Evolutionary conservation across 2,329 filamentous ascomycete species (phyloP).

Genomic region (Neofusicoccum ribis): DNA sequence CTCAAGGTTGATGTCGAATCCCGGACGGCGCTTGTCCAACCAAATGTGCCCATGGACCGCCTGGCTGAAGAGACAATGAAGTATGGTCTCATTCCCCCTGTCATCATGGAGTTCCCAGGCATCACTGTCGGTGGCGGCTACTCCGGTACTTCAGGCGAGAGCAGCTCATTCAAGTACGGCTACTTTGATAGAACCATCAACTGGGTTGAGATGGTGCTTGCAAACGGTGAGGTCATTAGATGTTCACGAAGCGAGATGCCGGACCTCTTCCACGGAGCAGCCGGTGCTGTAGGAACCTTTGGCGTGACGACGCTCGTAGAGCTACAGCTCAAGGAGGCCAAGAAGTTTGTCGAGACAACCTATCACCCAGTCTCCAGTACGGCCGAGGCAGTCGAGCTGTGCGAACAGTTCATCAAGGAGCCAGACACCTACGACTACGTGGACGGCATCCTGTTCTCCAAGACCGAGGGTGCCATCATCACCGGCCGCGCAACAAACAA

Average conservation of each 20-base stretch:
- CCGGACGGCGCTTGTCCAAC: conserved; percentile 65
- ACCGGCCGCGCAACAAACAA: conserved; percentile 45
- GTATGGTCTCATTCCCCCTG: conserved; percentile 60
- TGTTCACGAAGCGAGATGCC: conserved; percentile 56
- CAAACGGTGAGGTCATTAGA: conserved; percentile 57
- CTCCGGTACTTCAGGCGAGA: conserved; percentile 67
- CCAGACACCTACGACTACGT: conserved; percentile 45
- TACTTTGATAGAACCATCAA: conserved; percentile 65
- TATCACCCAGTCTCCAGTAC: conserved; percentile 48
- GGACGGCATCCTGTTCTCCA: conserved; percentile 53
- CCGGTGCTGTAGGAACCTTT: conserved; percentile 65
- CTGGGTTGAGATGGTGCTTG: conserved; percentile 65
- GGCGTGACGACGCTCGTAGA: conserved; percentile 64
- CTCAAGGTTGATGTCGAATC: conserved; percentile 57
- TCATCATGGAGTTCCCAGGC: conserved; percentile 72
- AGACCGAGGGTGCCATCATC: conserved; percentile 44
- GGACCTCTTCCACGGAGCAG: conserved; percentile 66
- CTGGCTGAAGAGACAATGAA: conserved; percentile 61
- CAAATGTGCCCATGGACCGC: conserved; percentile 68
- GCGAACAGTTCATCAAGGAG: conserved; percentile 37
- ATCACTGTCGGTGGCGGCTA: conserved; percentile 71
- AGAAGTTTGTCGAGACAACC: conserved; percentile 50
- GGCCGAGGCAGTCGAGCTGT: conserved; percentile 43
- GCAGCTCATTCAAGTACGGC: conserved; percentile 67
- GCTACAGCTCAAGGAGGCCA: conserved; percentile 48